phyloP scores from a whole-genome alignment of 2,329 filamentous ascomycete genomes.

The Phaeosphaeriaceae sp. region DNA sequence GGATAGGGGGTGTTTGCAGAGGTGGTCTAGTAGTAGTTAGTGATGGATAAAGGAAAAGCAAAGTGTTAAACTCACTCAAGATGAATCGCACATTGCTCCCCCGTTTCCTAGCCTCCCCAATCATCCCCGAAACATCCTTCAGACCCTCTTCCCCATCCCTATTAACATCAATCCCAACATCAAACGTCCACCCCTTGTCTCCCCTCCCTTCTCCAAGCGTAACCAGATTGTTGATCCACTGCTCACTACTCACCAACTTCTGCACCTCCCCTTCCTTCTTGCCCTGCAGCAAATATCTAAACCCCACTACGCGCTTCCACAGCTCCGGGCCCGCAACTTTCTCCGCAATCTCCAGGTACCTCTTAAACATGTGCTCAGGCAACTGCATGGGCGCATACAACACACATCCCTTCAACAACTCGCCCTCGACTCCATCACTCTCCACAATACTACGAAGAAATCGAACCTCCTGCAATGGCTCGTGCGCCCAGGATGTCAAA shows the following conservation, averaged over 20 bases:
- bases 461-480: slow-evolving; percentile 74
- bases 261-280: slow-evolving; percentile 46
- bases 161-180: slow-evolving; percentile 83
- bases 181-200: slow-evolving; percentile 72
- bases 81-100: slow-evolving; percentile 66
- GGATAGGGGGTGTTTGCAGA: slow-evolving; percentile 86
- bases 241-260: slow-evolving; percentile 39
- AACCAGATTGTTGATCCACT: slow-evolving; percentile 59
- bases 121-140: slow-evolving; percentile 44
- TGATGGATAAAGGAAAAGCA: background rate
- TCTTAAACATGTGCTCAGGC: slow-evolving; percentile 64
- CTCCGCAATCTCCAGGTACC: slow-evolving; percentile 70
- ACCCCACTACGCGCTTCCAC: slow-evolving; percentile 76
- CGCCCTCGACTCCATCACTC: slow-evolving; percentile 54
- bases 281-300: slow-evolving; percentile 79
- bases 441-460: slow-evolving; percentile 59
- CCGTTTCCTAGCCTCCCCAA: slow-evolving; percentile 52
- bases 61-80: slow-evolving; percentile 60
- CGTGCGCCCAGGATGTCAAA: slow-evolving; percentile 65
- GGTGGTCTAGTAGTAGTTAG: slow-evolving; percentile 68
- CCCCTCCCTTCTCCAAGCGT: slow-evolving; percentile 68
- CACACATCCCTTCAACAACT: slow-evolving; percentile 70
- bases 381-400: slow-evolving; percentile 86
- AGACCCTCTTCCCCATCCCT: slow-evolving; percentile 72
- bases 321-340: slow-evolving; percentile 65